These are phyloP conservation scores for Lentinula detonsa DNA, from an alignment of 768 basidiomycete species.

Conservation along the genomic window DNA sequence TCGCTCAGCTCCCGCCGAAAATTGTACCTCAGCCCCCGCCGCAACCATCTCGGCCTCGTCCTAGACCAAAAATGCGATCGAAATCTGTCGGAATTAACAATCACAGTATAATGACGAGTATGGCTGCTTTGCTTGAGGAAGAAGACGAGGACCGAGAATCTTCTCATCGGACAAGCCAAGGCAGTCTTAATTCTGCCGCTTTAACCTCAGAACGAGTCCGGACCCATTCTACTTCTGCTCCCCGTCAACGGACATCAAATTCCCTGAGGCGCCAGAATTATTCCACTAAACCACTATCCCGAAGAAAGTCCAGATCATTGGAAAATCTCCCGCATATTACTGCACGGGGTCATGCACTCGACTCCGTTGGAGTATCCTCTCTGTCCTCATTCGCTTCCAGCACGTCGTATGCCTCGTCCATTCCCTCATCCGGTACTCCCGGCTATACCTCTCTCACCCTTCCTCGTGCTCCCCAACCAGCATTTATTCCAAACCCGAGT, in stretches of 20 bases:
- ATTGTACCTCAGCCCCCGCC: not conserved
- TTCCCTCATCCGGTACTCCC: conserved; percentile 51
- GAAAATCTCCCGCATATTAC: not conserved
- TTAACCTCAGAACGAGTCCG: not conserved
- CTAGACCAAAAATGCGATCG: conserved; percentile 11
- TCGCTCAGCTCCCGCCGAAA: conserved; percentile 7
- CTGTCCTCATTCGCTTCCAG: not conserved
- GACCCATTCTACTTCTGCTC: not conserved
- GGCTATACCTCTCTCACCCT: conserved; percentile 51
- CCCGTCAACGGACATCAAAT: not conserved
- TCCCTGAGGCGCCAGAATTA: not conserved
- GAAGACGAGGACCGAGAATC: conserved; percentile 35
- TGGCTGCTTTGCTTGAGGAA: conserved; percentile 48
- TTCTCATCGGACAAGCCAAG: not conserved
- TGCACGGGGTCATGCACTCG: not conserved
- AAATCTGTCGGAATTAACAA: conserved; percentile 27
- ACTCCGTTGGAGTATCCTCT: not conserved
- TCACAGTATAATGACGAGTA: conserved; percentile 42
- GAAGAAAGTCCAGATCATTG: conserved; percentile 2
- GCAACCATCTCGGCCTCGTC: conserved; percentile 5
- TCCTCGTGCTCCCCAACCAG: conserved; percentile 39
- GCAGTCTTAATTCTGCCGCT: not conserved
- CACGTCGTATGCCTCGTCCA: conserved; percentile 4
- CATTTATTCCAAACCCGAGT: conserved; percentile 13
- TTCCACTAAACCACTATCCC: not conserved